Percentiles rank a stretch among this genome's conserved stretches.
Evolutionary conservation across 2,329 filamentous ascomycete genomes (phyloP).

Genomic region (Pseudopyricularia javanii): DNA sequence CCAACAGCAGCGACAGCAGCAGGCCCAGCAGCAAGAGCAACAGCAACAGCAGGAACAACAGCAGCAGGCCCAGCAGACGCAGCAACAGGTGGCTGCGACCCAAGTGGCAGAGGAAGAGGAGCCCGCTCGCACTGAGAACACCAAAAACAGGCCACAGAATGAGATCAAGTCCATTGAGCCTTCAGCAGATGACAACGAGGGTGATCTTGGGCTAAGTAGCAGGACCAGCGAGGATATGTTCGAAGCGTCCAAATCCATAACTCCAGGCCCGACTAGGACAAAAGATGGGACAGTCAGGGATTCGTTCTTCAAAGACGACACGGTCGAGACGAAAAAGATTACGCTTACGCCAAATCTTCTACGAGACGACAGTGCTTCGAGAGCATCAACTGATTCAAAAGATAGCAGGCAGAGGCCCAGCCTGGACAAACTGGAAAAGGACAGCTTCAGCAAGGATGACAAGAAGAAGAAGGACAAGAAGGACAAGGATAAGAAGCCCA

Average conservation of each 20-base stretch:
- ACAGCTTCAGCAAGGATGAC: constrained; percentile 49
- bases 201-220: constrained; percentile 9
- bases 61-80: constrained; percentile 13
- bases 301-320: constrained; percentile 96
- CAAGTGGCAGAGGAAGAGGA: constrained; percentile 34
- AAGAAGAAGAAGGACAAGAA: constrained; percentile 65
- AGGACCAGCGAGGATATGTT: constrained; percentile 57
- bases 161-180: constrained; percentile 19
- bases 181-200: constrained; percentile 19
- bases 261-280: constrained; percentile 43
- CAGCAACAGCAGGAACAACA: constrained; percentile 18
- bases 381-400: constrained; percentile 42
- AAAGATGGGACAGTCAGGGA: constrained; percentile 81
- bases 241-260: constrained; percentile 35
- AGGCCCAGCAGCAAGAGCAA: constrained; percentile 13
- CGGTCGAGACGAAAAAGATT: constrained; percentile 91
- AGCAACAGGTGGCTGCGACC: constrained; percentile 16
- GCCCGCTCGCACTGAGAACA: constrained; percentile 40
- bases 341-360: constrained; percentile 87
- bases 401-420: constrained; percentile 49
- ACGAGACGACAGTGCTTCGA: constrained; percentile 57
- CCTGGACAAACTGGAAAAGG: constrained; percentile 63
- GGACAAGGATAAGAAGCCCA: constrained; percentile 55
- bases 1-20: constrained; percentile 16
- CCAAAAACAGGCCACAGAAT: constrained; percentile 34